A percentile compares a stretch with the other conserved stretches of the same genome.
These are phyloP conservation scores for Tetrapisispora namnaoensis DNA, from an alignment of 805 yeast genomes.

Conservation along the genomic window DNA sequence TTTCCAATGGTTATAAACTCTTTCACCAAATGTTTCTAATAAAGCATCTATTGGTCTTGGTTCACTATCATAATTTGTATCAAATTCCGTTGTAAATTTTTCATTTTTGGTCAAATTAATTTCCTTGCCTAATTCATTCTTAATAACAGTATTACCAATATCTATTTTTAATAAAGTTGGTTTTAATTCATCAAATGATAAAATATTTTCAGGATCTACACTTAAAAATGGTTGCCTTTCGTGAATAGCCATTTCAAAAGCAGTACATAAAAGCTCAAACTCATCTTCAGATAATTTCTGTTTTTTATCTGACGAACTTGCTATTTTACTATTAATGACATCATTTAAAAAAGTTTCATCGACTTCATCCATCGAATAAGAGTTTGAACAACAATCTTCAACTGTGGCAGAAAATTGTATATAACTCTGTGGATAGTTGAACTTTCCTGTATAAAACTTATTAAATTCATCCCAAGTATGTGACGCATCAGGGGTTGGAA, in stretches of 20 bases:
- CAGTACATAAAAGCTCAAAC: constrained; percentile 68
- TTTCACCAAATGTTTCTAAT: constrained; percentile 50
- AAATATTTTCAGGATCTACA: constrained; percentile 72
- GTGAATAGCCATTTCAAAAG: constrained; percentile 61
- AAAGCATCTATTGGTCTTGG: constrained; percentile 40
- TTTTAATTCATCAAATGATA: constrained; percentile 60
- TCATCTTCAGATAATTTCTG: constrained; percentile 62
- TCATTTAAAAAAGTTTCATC: constrained; percentile 61
- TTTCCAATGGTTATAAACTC: constrained; percentile 76
- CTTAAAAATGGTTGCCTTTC: constrained; percentile 82
- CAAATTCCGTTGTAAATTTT: constrained; percentile 50
- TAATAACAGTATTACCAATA: constrained; percentile 41
- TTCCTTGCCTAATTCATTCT: constrained; percentile 46
- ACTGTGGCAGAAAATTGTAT: constrained; percentile 88
- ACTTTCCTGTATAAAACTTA: constrained; percentile 59
- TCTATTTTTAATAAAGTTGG: constrained; percentile 37
- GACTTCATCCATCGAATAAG: constrained; percentile 81
- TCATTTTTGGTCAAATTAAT: constrained; percentile 33
- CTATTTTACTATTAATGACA: constrained; percentile 29
- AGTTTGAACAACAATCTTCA: constrained; percentile 85
- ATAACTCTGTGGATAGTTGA: constrained; percentile 65
- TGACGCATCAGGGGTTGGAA: constrained; percentile 96
- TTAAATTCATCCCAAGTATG: constrained; percentile 68
- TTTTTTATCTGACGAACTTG: constrained; percentile 7
- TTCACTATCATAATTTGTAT: constrained; percentile 28